Percentiles rank a stretch among this genome's conserved stretches.
Evolutionary conservation across 805 yeast species (phyloP).

Genomic region (Pichia sporocuriosa): DNA sequence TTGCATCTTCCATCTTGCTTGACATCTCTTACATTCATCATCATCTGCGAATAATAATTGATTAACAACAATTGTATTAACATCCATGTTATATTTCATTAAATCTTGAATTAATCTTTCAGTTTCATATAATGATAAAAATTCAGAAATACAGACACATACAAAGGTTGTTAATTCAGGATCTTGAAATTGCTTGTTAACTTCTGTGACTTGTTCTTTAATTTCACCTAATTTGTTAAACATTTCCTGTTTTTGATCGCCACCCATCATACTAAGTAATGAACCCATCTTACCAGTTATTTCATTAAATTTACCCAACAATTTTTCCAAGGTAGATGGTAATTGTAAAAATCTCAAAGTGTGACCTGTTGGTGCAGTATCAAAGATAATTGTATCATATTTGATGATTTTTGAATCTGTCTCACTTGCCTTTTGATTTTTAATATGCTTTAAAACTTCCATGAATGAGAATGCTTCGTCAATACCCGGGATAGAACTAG

Average conservation of each 20-base stretch:
- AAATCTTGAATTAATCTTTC: slow-evolving; percentile 97
- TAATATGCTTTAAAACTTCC: slow-evolving; percentile 96
- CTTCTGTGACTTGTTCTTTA: slow-evolving; percentile 75
- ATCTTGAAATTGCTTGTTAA: slow-evolving; percentile 89
- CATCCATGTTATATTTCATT: slow-evolving; percentile 91
- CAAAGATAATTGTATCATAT: slow-evolving; percentile 89
- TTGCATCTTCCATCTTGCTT: slow-evolving; percentile 92
- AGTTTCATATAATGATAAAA: slow-evolving; percentile 90
- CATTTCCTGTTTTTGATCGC: slow-evolving; percentile 58
- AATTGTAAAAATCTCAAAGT: slow-evolving; percentile 90
- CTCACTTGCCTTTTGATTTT: slow-evolving; percentile 45
- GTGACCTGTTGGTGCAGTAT: slow-evolving; percentile 99
- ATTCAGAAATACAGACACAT: slow-evolving; percentile 97
- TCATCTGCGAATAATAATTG: slow-evolving; percentile 85
- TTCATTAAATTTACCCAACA: slow-evolving; percentile 81
- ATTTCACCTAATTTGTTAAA: slow-evolving; percentile 73
- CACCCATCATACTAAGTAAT: slow-evolving; percentile 75
- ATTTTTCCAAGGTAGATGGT: slow-evolving; percentile 85
- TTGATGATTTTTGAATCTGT: slow-evolving; percentile 32
- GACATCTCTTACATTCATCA: slow-evolving; percentile 83
- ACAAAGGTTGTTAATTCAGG: slow-evolving; percentile 94
- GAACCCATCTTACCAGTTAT: slow-evolving; percentile 87
- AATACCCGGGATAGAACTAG: slow-evolving; percentile 94
- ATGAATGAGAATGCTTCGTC: slow-evolving; percentile 97
- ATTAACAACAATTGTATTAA: slow-evolving; percentile 91